Evolutionary conservation across 2,329 filamentous ascomycete species (phyloP), one percentile per base, ranked within the genome.

Genomic region (Phaeosphaeria sp.): DNA sequence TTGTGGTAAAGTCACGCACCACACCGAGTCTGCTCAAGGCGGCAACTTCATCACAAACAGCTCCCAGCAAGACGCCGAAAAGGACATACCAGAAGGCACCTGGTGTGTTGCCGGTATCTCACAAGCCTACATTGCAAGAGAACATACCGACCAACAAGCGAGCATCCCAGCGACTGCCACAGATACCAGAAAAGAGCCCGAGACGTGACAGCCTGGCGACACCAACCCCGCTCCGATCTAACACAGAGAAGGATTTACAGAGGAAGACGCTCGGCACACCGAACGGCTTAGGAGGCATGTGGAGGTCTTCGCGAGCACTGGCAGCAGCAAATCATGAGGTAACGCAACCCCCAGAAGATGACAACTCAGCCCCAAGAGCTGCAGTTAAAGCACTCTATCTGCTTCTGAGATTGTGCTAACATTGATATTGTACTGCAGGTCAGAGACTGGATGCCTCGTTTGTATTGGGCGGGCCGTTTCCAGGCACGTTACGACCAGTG

Each of bases 391-490:
- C 48, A 22, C 52, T 57, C 2, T 17, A 21, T 24, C 51, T 30
- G 57, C 2, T 51, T 36, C 51, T 21, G 51, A 55, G 47, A 56
- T 8, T 55, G 24, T 66, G 66, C 71, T 74, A 55, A 75, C 62
- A 22, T 54, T 59, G 22, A 49, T 49, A 20, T 52, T 42, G 39
- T 49, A 47, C 22, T 57, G 21, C 72, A 75, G 73, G 65, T 76
- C 20, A 68, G 64, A 63, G 68, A 74, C 22, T 72, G 70, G 20
- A 75, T 75, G 73, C 72, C 72, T 39, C 57, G 65, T 2, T 49
- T 68, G 6, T 76, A 74, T 53, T 76, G 74, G 74, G 73, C 74
- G 6, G 74, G 73, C 8, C 66, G 74, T 8, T 75, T 76, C 47
- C 71, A 73, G 51, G 63, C 72, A 5, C 61, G 70, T 55, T 72